Evolutionary conservation across 768 basidiomycete genomes (phyloP).

Genomic region (Tricholoma furcatifolium): DNA sequence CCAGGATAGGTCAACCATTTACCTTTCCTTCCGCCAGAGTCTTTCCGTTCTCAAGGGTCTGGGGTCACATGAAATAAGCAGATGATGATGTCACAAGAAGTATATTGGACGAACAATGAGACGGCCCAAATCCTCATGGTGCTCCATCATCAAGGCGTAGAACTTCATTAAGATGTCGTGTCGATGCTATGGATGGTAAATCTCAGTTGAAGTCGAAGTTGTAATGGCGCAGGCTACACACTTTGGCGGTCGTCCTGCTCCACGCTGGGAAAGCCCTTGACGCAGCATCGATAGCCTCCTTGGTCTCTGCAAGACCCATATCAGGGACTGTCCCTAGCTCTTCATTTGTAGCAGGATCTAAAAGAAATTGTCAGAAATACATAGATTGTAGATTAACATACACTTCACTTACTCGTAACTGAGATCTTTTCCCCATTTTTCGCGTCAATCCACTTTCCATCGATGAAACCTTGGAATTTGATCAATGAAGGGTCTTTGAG

Average conservation of each 20-base stretch:
- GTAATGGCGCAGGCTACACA: constrained; percentile 25
- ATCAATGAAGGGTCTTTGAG: constrained; percentile 78
- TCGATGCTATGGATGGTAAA: constrained; percentile 50
- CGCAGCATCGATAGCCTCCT: constrained; percentile 83
- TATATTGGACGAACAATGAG: constrained; percentile 63
- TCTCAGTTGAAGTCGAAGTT: not conserved
- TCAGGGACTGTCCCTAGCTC: constrained; percentile 86
- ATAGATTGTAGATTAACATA: not conserved
- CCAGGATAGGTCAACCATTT: not conserved
- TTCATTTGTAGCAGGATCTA: constrained; percentile 88
- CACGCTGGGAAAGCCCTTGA: constrained; percentile 78
- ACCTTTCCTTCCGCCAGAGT: constrained; percentile 82
- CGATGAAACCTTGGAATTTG: constrained; percentile 74
- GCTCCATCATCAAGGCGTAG: constrained; percentile 73
- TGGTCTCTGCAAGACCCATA: constrained; percentile 83
- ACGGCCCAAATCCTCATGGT: constrained; percentile 83
- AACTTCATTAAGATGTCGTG: constrained; percentile 85
- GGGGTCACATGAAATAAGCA: constrained; percentile 12
- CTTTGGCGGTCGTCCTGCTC: constrained; percentile 87
- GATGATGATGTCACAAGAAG: constrained; percentile 24
- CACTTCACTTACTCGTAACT: constrained; percentile 65
- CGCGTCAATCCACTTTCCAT: constrained; percentile 87
- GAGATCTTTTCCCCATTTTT: constrained; percentile 66
- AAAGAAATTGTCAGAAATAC: not conserved
- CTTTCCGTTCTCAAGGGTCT: constrained; percentile 98